Evolutionary conservation across 2,329 filamentous ascomycete species (phyloP), one percentile per base, ranked within the genome.

Genomic region (Sporothrix sp.): DNA sequence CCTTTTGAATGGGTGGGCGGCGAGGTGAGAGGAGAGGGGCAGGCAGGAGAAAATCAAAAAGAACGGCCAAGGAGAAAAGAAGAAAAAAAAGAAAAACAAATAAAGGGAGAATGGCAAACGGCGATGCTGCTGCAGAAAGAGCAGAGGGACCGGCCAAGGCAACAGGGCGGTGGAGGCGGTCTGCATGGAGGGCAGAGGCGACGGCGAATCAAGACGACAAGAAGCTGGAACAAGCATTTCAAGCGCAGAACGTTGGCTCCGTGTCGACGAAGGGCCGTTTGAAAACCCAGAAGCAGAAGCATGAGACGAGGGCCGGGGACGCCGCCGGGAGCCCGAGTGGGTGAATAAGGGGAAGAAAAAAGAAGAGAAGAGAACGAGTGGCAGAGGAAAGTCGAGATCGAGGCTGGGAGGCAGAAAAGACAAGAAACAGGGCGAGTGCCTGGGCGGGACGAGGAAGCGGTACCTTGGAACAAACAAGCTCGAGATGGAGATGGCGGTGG

Each of bases 151-250:
- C 6, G 10, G 25, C 25, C 25, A 28, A 28, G 25, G 25, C 37
- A 43, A 37, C n/a, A 37, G 20, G 16, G 49, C 14, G 18, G 50
- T 48, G 50, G 44, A 48, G 50, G 50, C 44, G 50, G 50, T 47
- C 50, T 42, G 38, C 23, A 37, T 20, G 23, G 43, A 40, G 43
- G 20, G 35, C 36, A 46, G 40, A 23, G 20, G 7, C 32, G 39
- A 27, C 14, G 33, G 33, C 39, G 42, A 45, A 51, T 46, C 35
- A 47, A 40, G 27, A 40, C 14, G 42, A 40, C n/a, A 45, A 27
- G 47, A 46, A 40, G 28, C 33, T 40, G 20, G 49, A 40, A 40
- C 33, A 32, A 40, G 37, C 40, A 40, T 35, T 28, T 27, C 27
- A 48, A 18, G 36, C 27, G 37, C 37, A 38, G 40, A 48, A 48